Evolutionary conservation across 768 basidiomycete species (phyloP).

Genomic region (Phanerochaete sordida): DNA sequence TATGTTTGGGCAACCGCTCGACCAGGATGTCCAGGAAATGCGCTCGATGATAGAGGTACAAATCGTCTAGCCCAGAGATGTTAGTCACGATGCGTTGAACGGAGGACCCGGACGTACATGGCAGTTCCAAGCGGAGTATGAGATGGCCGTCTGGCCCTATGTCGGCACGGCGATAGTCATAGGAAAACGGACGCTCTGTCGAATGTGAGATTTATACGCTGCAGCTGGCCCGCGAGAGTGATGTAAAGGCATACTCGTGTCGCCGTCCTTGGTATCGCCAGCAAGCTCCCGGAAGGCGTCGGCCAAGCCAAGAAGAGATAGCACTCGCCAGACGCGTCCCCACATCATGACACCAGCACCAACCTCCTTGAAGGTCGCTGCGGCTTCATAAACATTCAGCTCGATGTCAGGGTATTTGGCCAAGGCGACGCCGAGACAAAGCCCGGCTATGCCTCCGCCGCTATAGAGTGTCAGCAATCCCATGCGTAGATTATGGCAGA

Average conservation of each 20-base stretch:
- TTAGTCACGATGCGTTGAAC: background rate
- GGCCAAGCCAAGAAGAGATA: slow-evolving; percentile 24
- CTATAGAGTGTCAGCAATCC: slow-evolving; percentile 10
- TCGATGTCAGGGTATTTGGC: slow-evolving; percentile 21
- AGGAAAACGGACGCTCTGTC: slow-evolving; percentile 34
- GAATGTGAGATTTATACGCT: background rate
- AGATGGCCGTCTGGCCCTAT: slow-evolving; percentile 27
- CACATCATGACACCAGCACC: slow-evolving; percentile 40
- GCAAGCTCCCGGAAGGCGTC: slow-evolving; percentile 22
- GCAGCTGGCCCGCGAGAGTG: background rate
- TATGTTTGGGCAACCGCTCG: slow-evolving; percentile 20
- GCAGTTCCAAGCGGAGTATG: background rate
- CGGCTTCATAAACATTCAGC: slow-evolving; percentile 31
- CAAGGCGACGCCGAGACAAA: slow-evolving; percentile 28
- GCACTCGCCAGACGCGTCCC: slow-evolving; percentile 25
- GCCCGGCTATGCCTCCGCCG: slow-evolving; percentile 31
- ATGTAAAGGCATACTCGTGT: slow-evolving; percentile 10
- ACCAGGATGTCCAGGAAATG: slow-evolving; percentile 46
- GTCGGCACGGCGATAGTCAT: slow-evolving; percentile 45
- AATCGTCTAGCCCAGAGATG: slow-evolving; percentile 17
- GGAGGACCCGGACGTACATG: background rate
- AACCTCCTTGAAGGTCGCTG: slow-evolving; percentile 44
- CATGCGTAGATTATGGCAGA: too few species aligned
- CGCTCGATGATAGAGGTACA: slow-evolving; percentile 46
- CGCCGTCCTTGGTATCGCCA: slow-evolving; percentile 19